Evolutionary conservation across 257 asterid species (phyloP).

Genomic region (Nicotiana tabacum): DNA sequence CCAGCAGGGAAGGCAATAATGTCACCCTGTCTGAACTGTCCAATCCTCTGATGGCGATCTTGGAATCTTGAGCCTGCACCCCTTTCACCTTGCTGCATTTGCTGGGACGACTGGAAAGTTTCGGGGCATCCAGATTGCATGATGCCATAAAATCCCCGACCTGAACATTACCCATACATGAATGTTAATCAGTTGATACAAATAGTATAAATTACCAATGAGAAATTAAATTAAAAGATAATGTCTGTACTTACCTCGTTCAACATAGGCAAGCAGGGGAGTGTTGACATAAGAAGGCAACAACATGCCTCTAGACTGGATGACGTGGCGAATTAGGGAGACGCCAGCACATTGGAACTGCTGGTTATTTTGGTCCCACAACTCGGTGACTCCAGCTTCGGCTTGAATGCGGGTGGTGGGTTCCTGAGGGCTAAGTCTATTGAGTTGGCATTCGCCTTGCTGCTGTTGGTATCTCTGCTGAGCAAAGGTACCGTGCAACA

Average conservation of each 20-base stretch:
- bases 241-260: slow-evolving; percentile 26
- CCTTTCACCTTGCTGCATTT: neutral
- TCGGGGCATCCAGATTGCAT: slow-evolving; percentile 59
- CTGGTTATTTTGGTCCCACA: slow-evolving; percentile 47
- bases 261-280: slow-evolving; percentile 44
- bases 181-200: neutral
- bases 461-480: slow-evolving; percentile 26
- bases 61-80: neutral
- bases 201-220: neutral
- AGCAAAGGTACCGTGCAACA: slow-evolving; percentile 32
- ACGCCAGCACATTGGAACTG: slow-evolving; percentile 60
- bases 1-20: slow-evolving; percentile 25
- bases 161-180: slow-evolving; percentile 18
- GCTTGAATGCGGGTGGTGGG: slow-evolving; percentile 36
- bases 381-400: slow-evolving; percentile 52
- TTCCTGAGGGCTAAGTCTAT: slow-evolving; percentile 40
- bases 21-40: slow-evolving; percentile 19
- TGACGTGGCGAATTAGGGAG: slow-evolving; percentile 28
- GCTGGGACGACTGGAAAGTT: slow-evolving; percentile 30
- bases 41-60: slow-evolving; percentile 26
- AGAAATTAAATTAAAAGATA: neutral
- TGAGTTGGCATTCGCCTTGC: slow-evolving; percentile 44
- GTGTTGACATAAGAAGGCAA: slow-evolving; percentile 57
- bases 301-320: slow-evolving; percentile 41
- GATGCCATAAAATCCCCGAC: slow-evolving; percentile 40